Base-by-base conservation (phyloP, 129 eudicot genomes). In the Tagetes patula region DNA sequence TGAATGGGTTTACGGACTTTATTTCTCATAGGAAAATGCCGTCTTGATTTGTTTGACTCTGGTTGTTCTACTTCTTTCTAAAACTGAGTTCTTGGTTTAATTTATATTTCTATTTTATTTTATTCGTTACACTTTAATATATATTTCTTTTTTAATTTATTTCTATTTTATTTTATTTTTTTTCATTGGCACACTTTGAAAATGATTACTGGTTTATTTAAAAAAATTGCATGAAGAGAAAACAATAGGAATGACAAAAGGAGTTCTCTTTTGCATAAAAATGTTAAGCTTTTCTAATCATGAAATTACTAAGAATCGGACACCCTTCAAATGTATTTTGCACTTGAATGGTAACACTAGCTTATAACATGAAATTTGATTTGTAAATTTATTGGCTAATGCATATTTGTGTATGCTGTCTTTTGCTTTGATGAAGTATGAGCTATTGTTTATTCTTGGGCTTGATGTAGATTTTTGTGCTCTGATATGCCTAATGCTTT, bases 21-120 rank as follows among this genome's bases (percentile, higher is more conserved):
- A 55, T 55, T 55, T 55, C 61, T 55, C 61, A 27, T 55, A 1
- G 61, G 61, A 55, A 30, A 27, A 27, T 55, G 61, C 36, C 59
- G 6, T 55, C 34, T 7, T 55, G 61, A 55, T 55, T 27, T 55
- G 3, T 55, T 55, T 55, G 7, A 55, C 61, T 55, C 30, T 30
- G 8, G 36, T 55, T 49, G 55, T 13, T 55, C 2, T 55, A 30
- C 30, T 55, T 55, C 37, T 55, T 55, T 55, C 61, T 36, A 55
- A 27, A 55, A 55, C 37, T 55, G 61, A 27, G 30, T 55, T 54
- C 34, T 27, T 1, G 6, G 36, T 55, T 55, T 55, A 20, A 20
- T 55, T 55, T 55, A 9, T 20, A 20, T 20, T 20, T 20, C 27
- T 20, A 20, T 20, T 20, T 20, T 20, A 20, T 20, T 20, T 20